These are phyloP conservation scores for Wickerhamomyces sp. DNA, from an alignment of 1,139 yeast species.

Conservation along the genomic window DNA sequence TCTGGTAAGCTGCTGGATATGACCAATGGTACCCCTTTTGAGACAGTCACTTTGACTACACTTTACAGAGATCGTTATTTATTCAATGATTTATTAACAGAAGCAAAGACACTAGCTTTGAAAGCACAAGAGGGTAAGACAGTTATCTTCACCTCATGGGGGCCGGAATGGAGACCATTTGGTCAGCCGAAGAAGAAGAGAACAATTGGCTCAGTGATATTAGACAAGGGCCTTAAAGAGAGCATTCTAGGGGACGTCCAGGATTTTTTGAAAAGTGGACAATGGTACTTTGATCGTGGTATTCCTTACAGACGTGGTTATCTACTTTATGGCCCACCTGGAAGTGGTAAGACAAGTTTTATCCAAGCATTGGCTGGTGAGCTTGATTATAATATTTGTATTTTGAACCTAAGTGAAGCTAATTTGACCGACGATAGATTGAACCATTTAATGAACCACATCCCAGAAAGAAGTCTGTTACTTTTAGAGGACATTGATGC, in stretches of 20 bases:
- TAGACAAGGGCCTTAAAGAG: conserved; percentile 72
- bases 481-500: conserved; percentile 93
- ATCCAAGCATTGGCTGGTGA: conserved; percentile 97
- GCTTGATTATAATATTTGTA: conserved; percentile 90
- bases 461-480: conserved; percentile 83
- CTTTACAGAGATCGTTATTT: conserved; percentile 73
- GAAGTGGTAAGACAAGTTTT: conserved; percentile 92
- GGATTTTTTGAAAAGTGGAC: conserved; percentile 74
- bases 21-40: conserved; percentile 92
- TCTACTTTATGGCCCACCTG: conserved; percentile 94
- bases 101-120: conserved; percentile 81
- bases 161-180: conserved; percentile 98
- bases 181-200: conserved; percentile 94
- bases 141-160: conserved; percentile 90
- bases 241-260: conserved; percentile 62
- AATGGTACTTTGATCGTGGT: conserved; percentile 94
- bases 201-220: conserved; percentile 74
- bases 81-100: conserved; percentile 68
- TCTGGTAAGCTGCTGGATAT: conserved; percentile 85
- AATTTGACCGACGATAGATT: conserved; percentile 91
- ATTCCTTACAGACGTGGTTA: conserved; percentile 97
- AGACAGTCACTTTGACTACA: conserved; percentile 89
- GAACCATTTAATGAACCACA: conserved; percentile 92
- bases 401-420: conserved; percentile 82
- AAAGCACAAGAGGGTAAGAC: conserved; percentile 89